Percentiles rank a stretch among this genome's conserved stretches.
Evolutionary conservation across 306 rosid species (phyloP).

Genomic region (Argentina anserina): DNA sequence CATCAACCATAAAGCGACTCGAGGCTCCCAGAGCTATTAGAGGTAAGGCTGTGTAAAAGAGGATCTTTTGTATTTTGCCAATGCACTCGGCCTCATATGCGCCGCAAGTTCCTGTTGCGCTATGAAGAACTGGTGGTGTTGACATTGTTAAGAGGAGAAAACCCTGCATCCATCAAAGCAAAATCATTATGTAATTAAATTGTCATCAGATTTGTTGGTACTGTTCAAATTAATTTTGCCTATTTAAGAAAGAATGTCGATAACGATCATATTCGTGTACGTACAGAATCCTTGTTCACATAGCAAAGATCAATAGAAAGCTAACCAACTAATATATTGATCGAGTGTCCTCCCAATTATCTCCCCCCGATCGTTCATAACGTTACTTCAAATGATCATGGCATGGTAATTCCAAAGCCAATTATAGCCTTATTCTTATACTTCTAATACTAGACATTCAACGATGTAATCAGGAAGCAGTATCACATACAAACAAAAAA

Average conservation of each 20-base stretch:
- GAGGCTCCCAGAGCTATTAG: conserved; percentile 24
- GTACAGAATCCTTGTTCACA: not conserved
- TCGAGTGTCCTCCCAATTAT: not conserved
- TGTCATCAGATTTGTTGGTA: not conserved
- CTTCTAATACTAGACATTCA: too few species aligned
- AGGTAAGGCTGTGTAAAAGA: conserved; percentile 21
- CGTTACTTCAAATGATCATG: too few species aligned
- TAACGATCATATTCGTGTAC: not conserved
- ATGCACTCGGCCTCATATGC: conserved; percentile 21
- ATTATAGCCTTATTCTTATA: not conserved
- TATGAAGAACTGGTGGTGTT: conserved; percentile 20
- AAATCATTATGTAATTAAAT: not conserved
- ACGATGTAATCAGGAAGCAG: not conserved
- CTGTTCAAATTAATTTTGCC: not conserved
- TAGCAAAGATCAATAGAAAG: not conserved
- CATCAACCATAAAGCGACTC: not conserved
- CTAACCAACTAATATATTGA: too few species aligned
- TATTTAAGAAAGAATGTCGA: not conserved
- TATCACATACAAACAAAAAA: too few species aligned
- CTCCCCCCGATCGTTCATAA: too few species aligned
- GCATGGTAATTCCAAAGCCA: not conserved
- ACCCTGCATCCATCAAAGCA: conserved; percentile 13
- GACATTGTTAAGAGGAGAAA: conserved; percentile 29
- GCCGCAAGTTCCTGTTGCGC: conserved; percentile 15
- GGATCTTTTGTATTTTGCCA: conserved; percentile 9